phyloP scores from a whole-genome alignment of 2,329 filamentous ascomycete species.

The Chalara sp. region DNA sequence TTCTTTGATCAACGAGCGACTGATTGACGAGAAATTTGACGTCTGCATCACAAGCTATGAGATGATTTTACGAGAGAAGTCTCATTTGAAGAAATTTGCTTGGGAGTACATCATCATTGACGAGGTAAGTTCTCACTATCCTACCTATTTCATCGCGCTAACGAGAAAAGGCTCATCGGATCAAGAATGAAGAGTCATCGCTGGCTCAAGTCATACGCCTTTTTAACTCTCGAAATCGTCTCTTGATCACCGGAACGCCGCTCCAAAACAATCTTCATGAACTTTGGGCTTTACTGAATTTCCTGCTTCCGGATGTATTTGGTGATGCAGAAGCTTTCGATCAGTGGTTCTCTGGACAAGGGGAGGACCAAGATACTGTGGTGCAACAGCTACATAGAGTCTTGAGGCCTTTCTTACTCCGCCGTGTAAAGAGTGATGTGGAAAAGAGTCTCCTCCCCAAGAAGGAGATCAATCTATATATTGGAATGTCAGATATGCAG shows the following conservation, averaged over 20 bases:
- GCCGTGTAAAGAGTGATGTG: constrained; percentile 94
- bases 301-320: constrained; percentile 95
- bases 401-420: constrained; percentile 84
- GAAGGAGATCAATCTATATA: constrained; percentile 94
- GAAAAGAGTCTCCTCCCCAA: constrained; percentile 97
- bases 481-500: constrained; percentile 99
- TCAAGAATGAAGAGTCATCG: constrained; percentile 99
- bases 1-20: constrained; percentile 77
- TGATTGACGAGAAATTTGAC: constrained; percentile 94
- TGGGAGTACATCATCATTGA: constrained; percentile 99
- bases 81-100: constrained; percentile 91
- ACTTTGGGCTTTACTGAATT: constrained; percentile 95
- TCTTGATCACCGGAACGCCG: constrained; percentile 93
- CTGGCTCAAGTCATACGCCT: constrained; percentile 92
- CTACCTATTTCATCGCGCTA: not conserved
- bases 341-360: constrained; percentile 92
- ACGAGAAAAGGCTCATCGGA: constrained; percentile 64
- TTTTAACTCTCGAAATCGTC: constrained; percentile 90
- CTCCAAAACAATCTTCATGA: constrained; percentile 98
- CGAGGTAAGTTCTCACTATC: constrained; percentile 44
- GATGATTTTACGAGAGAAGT: constrained; percentile 94
- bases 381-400: constrained; percentile 94
- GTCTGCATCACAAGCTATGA: constrained; percentile 98
- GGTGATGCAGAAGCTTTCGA: constrained; percentile 95
- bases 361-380: constrained; percentile 86